Evolutionary conservation across 306 rosid genomes (phyloP).

Genomic region (Fagus crenata): DNA sequence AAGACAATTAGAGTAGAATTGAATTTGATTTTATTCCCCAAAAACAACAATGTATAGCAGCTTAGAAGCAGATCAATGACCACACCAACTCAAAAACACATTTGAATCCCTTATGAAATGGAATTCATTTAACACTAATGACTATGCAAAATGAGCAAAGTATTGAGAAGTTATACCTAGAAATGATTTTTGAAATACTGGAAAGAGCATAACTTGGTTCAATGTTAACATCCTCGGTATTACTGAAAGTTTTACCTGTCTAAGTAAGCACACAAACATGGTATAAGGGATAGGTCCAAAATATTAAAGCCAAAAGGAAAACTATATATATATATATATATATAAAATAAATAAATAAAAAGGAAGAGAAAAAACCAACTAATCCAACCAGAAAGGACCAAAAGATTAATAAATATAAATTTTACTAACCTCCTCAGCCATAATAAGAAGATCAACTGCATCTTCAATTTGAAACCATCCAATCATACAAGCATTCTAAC

Average conservation of each 20-base stretch:
- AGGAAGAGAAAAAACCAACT: not conserved
- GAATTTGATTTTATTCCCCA: not conserved
- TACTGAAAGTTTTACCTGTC: conserved; percentile 7
- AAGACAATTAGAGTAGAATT: not conserved
- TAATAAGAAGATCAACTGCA: not conserved
- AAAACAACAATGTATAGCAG: not conserved
- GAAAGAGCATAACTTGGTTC: conserved; percentile 3
- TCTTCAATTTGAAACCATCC: conserved; percentile 10
- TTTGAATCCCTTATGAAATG: not conserved
- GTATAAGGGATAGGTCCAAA: not conserved
- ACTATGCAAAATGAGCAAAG: conserved; percentile 4
- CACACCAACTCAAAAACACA: not conserved
- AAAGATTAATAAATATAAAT: not conserved
- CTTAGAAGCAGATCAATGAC: not conserved
- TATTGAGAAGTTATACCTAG: conserved; percentile 5
- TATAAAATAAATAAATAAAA: not conserved
- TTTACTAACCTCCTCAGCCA: conserved; percentile 5
- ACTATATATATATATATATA: too few species aligned
- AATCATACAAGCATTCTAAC: conserved; percentile 6
- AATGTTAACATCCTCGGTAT: not conserved
- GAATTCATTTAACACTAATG: not conserved
- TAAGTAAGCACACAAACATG: not conserved
- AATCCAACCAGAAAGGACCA: not conserved
- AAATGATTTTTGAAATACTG: conserved; percentile 4
- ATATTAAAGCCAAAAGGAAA: not conserved